Percentiles rank a stretch among this genome's conserved stretches.
phyloP scores from a whole-genome alignment of 2,329 filamentous ascomycete genomes.

The Tolypocladium endophyticum region DNA sequence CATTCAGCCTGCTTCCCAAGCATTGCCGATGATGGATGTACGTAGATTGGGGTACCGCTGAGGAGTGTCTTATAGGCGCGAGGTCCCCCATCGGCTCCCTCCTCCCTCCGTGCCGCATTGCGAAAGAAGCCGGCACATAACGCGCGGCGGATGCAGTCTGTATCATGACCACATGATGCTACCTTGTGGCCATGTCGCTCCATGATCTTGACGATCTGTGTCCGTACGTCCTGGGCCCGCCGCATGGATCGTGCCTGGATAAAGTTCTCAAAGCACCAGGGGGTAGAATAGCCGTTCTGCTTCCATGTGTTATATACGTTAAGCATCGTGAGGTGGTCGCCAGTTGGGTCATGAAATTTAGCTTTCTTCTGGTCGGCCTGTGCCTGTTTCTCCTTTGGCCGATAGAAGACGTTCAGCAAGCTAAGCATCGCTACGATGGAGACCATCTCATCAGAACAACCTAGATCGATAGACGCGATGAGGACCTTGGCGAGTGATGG shows the following conservation, averaged over 20 bases:
- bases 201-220: slow-evolving; percentile 91
- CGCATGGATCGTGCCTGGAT: slow-evolving; percentile 86
- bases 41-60: slow-evolving; percentile 87
- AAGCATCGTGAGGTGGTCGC: slow-evolving; percentile 86
- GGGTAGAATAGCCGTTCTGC: slow-evolving; percentile 64
- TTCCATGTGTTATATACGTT: slow-evolving; percentile 99
- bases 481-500: slow-evolving; percentile 83
- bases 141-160: slow-evolving; percentile 75
- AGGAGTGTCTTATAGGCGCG: slow-evolving; percentile 84
- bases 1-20: slow-evolving; percentile 96
- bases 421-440: slow-evolving; percentile 93
- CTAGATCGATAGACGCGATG: slow-evolving; percentile 75
- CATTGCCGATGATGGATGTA: slow-evolving; percentile 83
- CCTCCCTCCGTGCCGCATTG: slow-evolving; percentile 87
- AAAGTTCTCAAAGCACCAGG: slow-evolving; percentile 98
- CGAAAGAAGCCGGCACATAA: slow-evolving; percentile 93
- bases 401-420: slow-evolving; percentile 79
- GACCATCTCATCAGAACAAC: slow-evolving; percentile 88
- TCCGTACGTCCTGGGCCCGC: slow-evolving; percentile 81
- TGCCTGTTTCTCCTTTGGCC: slow-evolving; percentile 92
- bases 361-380: slow-evolving; percentile 96
- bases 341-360: slow-evolving; percentile 91
- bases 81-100: slow-evolving; percentile 32
- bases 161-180: slow-evolving; percentile 77
- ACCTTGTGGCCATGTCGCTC: slow-evolving; percentile 77